These are phyloP conservation scores for Ascochyta pisi DNA, from an alignment of 2,329 filamentous ascomycete species.

Conservation along the genomic window DNA sequence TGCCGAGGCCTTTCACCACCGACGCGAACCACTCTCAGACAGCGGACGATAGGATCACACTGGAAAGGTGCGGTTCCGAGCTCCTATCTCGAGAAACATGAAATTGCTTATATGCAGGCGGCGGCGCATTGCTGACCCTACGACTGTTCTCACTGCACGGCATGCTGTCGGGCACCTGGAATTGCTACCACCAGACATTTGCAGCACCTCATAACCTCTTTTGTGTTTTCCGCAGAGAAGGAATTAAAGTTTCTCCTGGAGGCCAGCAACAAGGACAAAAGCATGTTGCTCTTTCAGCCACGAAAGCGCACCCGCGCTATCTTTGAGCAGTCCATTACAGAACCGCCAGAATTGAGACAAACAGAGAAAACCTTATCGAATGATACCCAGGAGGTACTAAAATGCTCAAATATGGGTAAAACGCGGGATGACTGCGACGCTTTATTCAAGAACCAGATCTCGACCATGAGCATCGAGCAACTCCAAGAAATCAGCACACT, in stretches of 20 bases:
- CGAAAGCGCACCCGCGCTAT: conserved; percentile 4
- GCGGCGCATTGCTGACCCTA: background rate
- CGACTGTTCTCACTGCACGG: background rate
- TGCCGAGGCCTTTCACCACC: conserved; percentile 7
- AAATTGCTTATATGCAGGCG: conserved; percentile 4
- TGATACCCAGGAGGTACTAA: background rate
- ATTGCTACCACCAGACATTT: conserved; percentile 2
- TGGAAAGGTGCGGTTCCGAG: background rate
- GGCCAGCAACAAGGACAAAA: background rate
- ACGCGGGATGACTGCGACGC: background rate
- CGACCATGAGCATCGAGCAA: conserved; percentile 5
- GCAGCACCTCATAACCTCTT: background rate
- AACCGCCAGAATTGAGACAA: background rate
- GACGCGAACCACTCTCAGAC: conserved; percentile 13
- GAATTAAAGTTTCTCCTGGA: too few species aligned
- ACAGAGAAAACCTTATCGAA: background rate
- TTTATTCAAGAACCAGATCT: background rate
- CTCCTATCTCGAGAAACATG: conserved; percentile 8
- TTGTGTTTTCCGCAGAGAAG: background rate
- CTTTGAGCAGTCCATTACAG: background rate
- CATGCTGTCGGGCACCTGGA: conserved; percentile 14
- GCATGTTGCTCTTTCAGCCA: conserved; percentile 9
- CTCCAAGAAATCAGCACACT: conserved; percentile 1
- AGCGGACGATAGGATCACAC: conserved; percentile 7
- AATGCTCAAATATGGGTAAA: background rate